Evolutionary conservation across 2,329 filamentous ascomycete species (phyloP).

Genomic region (Penicillium sp.): DNA sequence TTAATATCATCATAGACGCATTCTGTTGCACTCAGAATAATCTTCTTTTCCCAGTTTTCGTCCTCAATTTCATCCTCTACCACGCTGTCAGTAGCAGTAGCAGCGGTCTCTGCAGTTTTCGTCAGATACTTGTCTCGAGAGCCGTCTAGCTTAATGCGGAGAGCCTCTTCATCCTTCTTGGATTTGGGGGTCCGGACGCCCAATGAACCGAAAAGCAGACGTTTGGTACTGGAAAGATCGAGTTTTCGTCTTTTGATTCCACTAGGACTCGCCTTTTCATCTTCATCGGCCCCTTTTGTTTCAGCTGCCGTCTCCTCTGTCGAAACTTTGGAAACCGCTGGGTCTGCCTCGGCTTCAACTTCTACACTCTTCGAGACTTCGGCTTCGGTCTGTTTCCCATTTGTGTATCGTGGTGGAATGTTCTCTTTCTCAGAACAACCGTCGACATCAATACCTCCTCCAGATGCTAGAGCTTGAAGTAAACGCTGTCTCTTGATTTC

Average conservation of each 20-base stretch:
- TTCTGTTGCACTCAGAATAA: slow-evolving; percentile 75
- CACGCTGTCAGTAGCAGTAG: slow-evolving; percentile 17
- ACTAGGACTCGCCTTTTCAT: slow-evolving; percentile 13
- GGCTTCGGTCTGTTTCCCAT: slow-evolving; percentile 1
- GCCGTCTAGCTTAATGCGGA: slow-evolving; percentile 58
- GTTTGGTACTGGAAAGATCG: slow-evolving; percentile 60
- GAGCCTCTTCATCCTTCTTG: slow-evolving; percentile 62
- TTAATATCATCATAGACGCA: slow-evolving; percentile 57
- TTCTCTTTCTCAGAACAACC: slow-evolving; percentile 28
- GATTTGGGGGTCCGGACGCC: slow-evolving; percentile 66
- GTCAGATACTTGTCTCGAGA: not conserved
- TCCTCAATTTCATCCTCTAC: slow-evolving; percentile 44
- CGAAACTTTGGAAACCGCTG: not conserved
- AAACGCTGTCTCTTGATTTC: slow-evolving; percentile 50
- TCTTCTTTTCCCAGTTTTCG: slow-evolving; percentile 69
- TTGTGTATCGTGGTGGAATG: slow-evolving; percentile 18
- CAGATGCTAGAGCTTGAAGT: slow-evolving; percentile 49
- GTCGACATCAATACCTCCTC: slow-evolving; percentile 52
- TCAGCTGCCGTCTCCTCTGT: not conserved
- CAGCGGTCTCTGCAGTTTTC: slow-evolving; percentile 23
- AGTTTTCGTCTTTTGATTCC: slow-evolving; percentile 40
- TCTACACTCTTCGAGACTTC: not conserved
- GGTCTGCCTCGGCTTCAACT: slow-evolving; percentile 4
- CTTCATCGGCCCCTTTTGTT: not conserved
- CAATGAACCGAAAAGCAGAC: slow-evolving; percentile 68